These are phyloP conservation scores for Microbotryum violaceum DNA, from an alignment of 1,284 basidiomycete species.

Conservation along the genomic window DNA sequence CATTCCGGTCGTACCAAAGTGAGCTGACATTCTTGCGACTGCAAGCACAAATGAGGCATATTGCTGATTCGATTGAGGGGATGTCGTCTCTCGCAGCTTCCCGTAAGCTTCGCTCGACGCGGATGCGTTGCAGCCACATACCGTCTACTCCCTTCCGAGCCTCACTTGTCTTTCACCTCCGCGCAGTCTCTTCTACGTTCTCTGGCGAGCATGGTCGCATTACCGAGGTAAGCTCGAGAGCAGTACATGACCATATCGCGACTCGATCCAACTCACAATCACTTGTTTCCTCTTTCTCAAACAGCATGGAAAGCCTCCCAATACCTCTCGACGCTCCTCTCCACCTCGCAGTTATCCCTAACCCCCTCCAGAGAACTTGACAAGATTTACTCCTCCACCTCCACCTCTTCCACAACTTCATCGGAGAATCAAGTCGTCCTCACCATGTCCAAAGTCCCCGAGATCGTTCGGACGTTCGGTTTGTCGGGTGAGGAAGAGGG, in stretches of 20 bases:
- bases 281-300: not conserved
- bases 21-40: constrained; percentile 15
- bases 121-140: no score
- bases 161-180: constrained; percentile 22
- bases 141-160: no score
- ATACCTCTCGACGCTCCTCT: constrained; percentile 33
- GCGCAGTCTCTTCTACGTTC: constrained; percentile 43
- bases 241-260: not conserved
- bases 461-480: constrained; percentile 39
- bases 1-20: constrained; percentile 47
- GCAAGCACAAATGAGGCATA: no score
- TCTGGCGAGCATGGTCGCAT: constrained; percentile 47
- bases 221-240: constrained; percentile 41
- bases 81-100: constrained; percentile 9
- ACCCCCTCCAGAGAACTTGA: constrained; percentile 15
- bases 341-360: constrained; percentile 20
- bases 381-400: constrained; percentile 1
- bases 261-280: constrained; percentile 9
- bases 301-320: constrained; percentile 29
- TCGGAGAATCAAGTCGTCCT: constrained; percentile 13
- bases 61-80: no score
- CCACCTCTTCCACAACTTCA: not conserved
- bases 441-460: constrained; percentile 35
- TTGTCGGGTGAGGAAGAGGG: constrained; percentile 40
- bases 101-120: constrained; percentile 3